Evolutionary conservation across 1,139 yeast species (phyloP), one percentile per base, ranked within the genome.

Genomic region (Yamadazyma taylorii): DNA sequence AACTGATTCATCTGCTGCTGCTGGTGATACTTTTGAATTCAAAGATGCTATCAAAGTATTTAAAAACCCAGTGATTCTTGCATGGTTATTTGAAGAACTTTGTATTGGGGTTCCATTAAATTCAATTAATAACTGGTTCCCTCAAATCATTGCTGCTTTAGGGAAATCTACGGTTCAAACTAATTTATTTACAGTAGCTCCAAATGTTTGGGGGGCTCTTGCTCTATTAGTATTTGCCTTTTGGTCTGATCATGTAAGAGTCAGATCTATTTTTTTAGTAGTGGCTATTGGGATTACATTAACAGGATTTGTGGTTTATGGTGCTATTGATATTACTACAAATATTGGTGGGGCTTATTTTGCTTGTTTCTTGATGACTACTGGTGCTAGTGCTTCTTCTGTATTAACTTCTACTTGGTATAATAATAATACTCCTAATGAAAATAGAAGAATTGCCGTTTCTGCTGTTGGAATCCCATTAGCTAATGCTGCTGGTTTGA

Each of bases 331-430:
- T 41, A 60, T 64, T 10, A 47, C 58, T 31, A 35, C 45, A 1
- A 62, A 70, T 38, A 37, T 62, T 22, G 75, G 70, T 5, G 75
- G 52, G 4, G 76, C 75, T 1, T 47, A 67, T 63, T 45, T 71
- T 65, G 51, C 63, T 2, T 60, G 65, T 36, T 60, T 60, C 51
- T 52, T 60, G 39, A 59, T 60, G 64, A 56, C 62, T 9, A 56
- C 61, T 22, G 65, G 65, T 22, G 60, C 63, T 13, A 48, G 57
- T 10, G 63, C 63, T n/a, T 58, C 63, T 1, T 58, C 63, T 8
- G 78, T 72, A 7, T 56, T 73, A 38, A 66, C 74, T 2, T 69
- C 75, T 1, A 66, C 77, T 1, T 73, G 78, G 78, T 73, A 72
- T 47, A 73, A 68, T 47, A 73, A 73, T 53, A 73, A 73, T 46